A percentile compares a stretch with the other conserved stretches of the same genome.
These are phyloP conservation scores for Macroventuria anomochaeta DNA, from an alignment of 2,329 filamentous ascomycete genomes.

Conservation along the genomic window DNA sequence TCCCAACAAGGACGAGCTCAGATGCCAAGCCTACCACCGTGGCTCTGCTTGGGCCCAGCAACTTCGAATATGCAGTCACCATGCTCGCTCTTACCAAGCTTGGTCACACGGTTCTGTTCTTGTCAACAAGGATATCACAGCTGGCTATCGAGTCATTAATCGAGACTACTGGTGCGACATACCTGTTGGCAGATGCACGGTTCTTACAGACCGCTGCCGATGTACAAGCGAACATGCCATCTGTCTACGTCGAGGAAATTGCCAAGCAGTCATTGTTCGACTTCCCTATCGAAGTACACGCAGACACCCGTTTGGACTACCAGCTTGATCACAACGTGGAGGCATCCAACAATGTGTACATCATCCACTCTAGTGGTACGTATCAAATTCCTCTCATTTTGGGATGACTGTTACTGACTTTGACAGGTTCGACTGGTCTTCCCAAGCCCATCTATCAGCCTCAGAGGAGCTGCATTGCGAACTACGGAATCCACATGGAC, in stretches of 20 bases:
- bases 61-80: conserved; percentile 62
- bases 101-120: conserved; percentile 62
- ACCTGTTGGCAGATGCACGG: conserved; percentile 30
- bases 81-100: conserved; percentile 63
- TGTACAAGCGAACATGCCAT: conserved; percentile 17
- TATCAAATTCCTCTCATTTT: background rate
- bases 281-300: conserved; percentile 34
- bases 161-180: conserved; percentile 29
- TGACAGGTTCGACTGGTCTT: conserved; percentile 61
- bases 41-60: conserved; percentile 61
- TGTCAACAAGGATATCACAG: conserved; percentile 61
- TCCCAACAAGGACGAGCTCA: conserved; percentile 26
- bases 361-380: conserved; percentile 35
- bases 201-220: conserved; percentile 44
- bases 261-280: conserved; percentile 21
- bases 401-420: background rate
- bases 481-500: conserved; percentile 28
- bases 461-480: conserved; percentile 50
- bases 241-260: conserved; percentile 23
- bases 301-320: conserved; percentile 33
- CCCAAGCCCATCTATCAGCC: conserved; percentile 69
- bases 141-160: conserved; percentile 58
- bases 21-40: conserved; percentile 41
- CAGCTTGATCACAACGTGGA: conserved; percentile 30
- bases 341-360: conserved; percentile 28